Percentiles rank a stretch among this genome's conserved stretches.
These are phyloP conservation scores for Clarireedia paspali DNA, from an alignment of 2,329 filamentous ascomycete genomes.

Conservation along the genomic window DNA sequence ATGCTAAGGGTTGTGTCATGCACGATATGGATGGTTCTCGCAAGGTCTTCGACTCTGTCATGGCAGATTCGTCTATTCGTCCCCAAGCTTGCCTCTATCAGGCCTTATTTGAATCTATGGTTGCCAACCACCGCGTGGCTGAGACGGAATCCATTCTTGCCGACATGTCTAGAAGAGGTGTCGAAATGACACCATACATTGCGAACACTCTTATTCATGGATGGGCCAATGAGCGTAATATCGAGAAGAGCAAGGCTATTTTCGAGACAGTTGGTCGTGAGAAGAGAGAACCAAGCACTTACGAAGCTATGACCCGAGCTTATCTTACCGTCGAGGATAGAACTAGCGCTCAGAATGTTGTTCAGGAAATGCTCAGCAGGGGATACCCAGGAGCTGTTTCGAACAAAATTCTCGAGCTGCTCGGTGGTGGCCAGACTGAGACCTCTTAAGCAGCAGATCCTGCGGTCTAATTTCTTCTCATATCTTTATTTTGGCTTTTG, in stretches of 20 bases:
- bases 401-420: constrained; percentile 86
- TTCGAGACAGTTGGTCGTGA: constrained; percentile 71
- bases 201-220: constrained; percentile 97
- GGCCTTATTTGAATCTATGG: constrained; percentile 93
- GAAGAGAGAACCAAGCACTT: constrained; percentile 91
- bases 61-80: constrained; percentile 58
- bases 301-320: constrained; percentile 96
- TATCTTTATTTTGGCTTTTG: constrained; percentile 14
- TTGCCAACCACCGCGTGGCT: constrained; percentile 80
- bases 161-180: constrained; percentile 64
- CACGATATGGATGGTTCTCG: constrained; percentile 84
- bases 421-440: constrained; percentile 47
- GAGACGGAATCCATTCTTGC: constrained; percentile 67
- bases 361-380: constrained; percentile 82
- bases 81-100: constrained; percentile 87
- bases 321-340: constrained; percentile 80
- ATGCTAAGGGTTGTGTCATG: constrained; percentile 88
- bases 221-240: constrained; percentile 80
- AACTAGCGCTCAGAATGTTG: constrained; percentile 66
- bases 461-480: constrained; percentile 6
- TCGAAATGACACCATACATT: constrained; percentile 93
- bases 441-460: constrained; percentile 8
- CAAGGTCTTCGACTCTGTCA: constrained; percentile 72
- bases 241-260: constrained; percentile 68
- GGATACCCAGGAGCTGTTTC: constrained; percentile 90